Percentiles rank a stretch among this genome's conserved stretches.
Conservation (phyloP, 2,329 filamentous ascomycete species). For the Fusarium sp. region DNA sequence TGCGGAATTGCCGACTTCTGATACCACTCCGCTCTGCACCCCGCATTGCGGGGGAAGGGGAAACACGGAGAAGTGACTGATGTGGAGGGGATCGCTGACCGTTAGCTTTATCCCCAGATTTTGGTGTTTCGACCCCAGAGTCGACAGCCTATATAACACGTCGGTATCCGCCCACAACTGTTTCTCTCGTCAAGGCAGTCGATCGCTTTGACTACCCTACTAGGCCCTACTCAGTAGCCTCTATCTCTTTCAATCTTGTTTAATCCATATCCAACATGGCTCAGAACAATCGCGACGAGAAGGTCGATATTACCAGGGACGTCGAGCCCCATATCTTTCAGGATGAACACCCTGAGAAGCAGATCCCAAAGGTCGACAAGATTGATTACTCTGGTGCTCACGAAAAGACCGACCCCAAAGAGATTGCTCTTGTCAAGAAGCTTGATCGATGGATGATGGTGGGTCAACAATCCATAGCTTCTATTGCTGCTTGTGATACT, state of each 20-base stretch:
- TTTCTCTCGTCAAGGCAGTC: constrained; percentile 36
- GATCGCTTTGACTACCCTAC: constrained; percentile 26
- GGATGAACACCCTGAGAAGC: constrained; percentile 41
- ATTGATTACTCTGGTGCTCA: constrained; percentile 49
- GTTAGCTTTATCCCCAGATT: constrained; percentile 15
- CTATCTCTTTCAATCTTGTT: not conserved
- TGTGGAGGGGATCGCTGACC: constrained; percentile 1
- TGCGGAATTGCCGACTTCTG: constrained; percentile 3
- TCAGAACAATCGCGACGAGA: constrained; percentile 19
- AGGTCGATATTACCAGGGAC: constrained; percentile 23
- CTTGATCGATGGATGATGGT: constrained; percentile 50
- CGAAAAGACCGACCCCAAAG: constrained; percentile 48
- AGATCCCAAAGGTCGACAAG: constrained; percentile 38
- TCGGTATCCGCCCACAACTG: not conserved
- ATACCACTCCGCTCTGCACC: constrained; percentile 28
- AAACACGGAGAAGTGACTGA: constrained; percentile 9
- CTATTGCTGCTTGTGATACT: not conserved
- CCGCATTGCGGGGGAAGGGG: constrained; percentile 35
- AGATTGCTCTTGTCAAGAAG: constrained; percentile 48
- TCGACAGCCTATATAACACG: constrained; percentile 30
- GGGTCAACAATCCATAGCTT: not conserved
- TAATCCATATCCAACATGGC: constrained; percentile 20
- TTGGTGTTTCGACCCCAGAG: not conserved
- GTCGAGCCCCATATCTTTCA: constrained; percentile 41
- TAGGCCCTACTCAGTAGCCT: not conserved